Conservation (phyloP, 331 rosid species). For the Erythrophleum ivorense region DNA sequence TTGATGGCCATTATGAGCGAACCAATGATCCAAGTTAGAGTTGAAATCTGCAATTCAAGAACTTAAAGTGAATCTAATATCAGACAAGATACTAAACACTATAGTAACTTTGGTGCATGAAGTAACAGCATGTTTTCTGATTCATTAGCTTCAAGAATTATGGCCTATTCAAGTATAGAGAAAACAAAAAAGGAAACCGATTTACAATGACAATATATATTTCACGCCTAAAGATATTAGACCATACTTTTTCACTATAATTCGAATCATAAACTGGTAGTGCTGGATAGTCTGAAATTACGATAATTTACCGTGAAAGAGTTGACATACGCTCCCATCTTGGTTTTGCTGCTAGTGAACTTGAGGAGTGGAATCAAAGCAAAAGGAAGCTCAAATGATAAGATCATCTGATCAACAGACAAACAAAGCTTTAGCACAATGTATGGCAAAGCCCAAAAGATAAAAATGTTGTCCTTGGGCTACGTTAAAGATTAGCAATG, state of each 20-base stretch:
- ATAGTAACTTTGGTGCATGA: constrained; percentile 3
- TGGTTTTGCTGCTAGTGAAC: constrained; percentile 72
- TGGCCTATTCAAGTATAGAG: neutral
- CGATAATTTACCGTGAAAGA: constrained; percentile 53
- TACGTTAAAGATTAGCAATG: neutral
- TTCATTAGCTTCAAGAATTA: neutral
- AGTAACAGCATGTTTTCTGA: constrained; percentile 2
- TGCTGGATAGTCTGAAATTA: neutral
- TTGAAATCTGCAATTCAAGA: constrained; percentile 61
- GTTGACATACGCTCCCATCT: constrained; percentile 79
- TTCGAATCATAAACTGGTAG: no score
- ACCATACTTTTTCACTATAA: no score
- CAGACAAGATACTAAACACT: constrained; percentile 15
- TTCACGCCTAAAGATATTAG: neutral
- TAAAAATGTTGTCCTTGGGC: no score
- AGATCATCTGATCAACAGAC: constrained; percentile 77
- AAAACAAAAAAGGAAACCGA: neutral
- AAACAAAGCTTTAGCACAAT: constrained; percentile 16
- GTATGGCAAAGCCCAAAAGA: neutral
- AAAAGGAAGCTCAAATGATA: constrained; percentile 93
- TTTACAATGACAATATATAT: no score
- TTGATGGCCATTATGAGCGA: constrained; percentile 84
- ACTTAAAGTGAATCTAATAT: constrained; percentile 22
- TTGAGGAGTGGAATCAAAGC: constrained; percentile 85
- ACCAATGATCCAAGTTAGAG: constrained; percentile 81